phyloP scores from a whole-genome alignment of 495 filamentous ascomycete genomes.

The Bombardia bombarda region DNA sequence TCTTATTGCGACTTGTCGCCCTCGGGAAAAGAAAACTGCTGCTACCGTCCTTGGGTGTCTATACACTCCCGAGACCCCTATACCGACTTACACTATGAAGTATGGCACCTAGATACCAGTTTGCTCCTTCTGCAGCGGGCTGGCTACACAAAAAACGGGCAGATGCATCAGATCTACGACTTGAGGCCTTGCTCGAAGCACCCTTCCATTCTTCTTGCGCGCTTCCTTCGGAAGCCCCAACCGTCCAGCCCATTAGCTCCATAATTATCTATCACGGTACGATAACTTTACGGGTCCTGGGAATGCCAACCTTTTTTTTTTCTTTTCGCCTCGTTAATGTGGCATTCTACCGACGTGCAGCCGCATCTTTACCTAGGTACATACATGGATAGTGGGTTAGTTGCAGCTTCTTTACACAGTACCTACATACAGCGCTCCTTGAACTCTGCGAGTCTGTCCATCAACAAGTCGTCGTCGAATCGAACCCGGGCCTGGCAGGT shows the following conservation, averaged over 20 bases:
- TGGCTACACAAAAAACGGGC: no score
- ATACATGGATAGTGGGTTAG: background rate
- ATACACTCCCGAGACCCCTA: no score
- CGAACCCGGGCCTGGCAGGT: background rate
- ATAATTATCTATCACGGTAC: constrained; percentile 1
- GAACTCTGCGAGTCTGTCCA: background rate
- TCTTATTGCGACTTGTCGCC: no score
- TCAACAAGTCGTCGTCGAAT: no score
- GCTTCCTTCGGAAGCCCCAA: background rate
- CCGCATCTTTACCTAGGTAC: background rate
- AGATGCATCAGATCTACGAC: no score
- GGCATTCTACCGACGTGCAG: constrained; percentile 1
- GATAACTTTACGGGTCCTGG: constrained; percentile 7
- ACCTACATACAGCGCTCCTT: background rate
- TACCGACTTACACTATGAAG: no score
- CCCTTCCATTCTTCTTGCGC: no score
- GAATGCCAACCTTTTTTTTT: background rate
- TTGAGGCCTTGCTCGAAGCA: no score
- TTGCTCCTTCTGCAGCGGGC: no score
- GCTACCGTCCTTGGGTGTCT: no score
- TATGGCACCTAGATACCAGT: no score
- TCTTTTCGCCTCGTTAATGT: background rate
- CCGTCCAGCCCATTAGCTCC: background rate
- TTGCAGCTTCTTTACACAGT: background rate
- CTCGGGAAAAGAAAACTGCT: no score